These are phyloP conservation scores for Hylodesmum podocarpum DNA, from an alignment of 306 rosid species.

Conservation along the genomic window DNA sequence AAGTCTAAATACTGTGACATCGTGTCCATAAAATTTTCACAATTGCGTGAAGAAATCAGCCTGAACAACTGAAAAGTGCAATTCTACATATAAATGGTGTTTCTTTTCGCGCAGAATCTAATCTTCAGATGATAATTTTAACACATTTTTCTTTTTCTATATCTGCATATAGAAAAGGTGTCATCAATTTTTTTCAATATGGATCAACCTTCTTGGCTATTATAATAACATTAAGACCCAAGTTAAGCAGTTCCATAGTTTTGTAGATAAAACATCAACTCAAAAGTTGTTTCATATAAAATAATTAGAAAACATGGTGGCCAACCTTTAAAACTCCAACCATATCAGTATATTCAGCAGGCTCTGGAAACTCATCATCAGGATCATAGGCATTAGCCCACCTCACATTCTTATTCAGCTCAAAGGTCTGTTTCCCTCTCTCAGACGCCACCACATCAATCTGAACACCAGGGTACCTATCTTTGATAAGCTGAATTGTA, in stretches of 20 bases:
- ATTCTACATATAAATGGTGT: background rate
- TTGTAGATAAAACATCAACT: background rate
- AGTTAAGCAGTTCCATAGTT: background rate
- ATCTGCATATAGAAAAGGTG: background rate
- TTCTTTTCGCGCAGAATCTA: constrained; percentile 9
- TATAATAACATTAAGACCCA: background rate
- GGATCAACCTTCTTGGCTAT: background rate
- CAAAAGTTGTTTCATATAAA: background rate
- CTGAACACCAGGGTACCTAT: constrained; percentile 82
- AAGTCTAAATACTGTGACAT: background rate
- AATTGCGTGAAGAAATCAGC: constrained; percentile 3
- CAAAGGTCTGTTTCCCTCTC: constrained; percentile 77
- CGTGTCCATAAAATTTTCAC: background rate
- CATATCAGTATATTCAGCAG: constrained; percentile 81
- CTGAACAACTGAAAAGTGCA: background rate
- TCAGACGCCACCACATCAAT: constrained; percentile 62
- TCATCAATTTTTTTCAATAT: background rate
- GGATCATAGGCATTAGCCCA: constrained; percentile 75
- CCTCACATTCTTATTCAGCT: constrained; percentile 86
- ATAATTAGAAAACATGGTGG: constrained; percentile 5
- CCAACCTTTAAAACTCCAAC: constrained; percentile 74
- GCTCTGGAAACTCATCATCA: constrained; percentile 70
- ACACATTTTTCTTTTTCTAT: background rate
- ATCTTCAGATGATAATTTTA: background rate
- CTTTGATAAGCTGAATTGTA: constrained; percentile 69